These are phyloP conservation scores for Coprinellus micaceus DNA, from an alignment of 768 basidiomycete species.

Conservation along the genomic window DNA sequence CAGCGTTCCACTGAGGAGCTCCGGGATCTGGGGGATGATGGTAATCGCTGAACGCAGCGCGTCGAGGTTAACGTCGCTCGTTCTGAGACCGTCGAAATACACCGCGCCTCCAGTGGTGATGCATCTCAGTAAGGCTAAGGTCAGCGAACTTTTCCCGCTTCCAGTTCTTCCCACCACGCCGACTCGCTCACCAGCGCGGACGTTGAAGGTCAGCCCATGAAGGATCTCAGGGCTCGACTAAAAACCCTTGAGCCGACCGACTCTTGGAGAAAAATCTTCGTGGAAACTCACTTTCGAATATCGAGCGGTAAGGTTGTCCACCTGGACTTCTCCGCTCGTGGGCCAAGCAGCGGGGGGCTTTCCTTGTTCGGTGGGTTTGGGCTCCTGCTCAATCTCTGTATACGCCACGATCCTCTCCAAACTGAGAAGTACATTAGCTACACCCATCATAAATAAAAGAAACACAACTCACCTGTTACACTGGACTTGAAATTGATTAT, in stretches of 20 bases:
- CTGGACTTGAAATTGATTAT: conserved; percentile 44
- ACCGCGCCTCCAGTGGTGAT: conserved; percentile 52
- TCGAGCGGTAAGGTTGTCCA: conserved; percentile 49
- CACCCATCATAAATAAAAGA: too few species aligned
- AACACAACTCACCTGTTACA: conserved; percentile 23
- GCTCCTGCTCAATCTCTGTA: conserved; percentile 16
- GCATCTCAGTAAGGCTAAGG: conserved; percentile 50
- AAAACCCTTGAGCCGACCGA: conserved; percentile 17
- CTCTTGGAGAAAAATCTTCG: conserved; percentile 36
- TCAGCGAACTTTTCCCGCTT: conserved; percentile 24
- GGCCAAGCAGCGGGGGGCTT: conserved; percentile 60
- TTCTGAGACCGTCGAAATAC: conserved; percentile 48
- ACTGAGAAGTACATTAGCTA: neutral
- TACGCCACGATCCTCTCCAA: conserved; percentile 18
- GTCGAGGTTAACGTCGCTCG: conserved; percentile 47
- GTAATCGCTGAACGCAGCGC: conserved; percentile 53
- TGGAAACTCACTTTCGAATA: conserved; percentile 29
- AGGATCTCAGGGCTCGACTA: conserved; percentile 42
- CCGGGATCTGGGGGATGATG: conserved; percentile 45
- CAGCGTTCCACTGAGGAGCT: conserved; percentile 48
- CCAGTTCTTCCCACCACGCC: conserved; percentile 37
- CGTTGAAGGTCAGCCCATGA: conserved; percentile 45
- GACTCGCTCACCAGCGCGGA: conserved; percentile 56
- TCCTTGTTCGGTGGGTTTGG: conserved; percentile 7
- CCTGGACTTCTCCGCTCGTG: conserved; percentile 45